These are phyloP conservation scores for Rhodotorula kratochvilovae DNA, from an alignment of 768 basidiomycete genomes.

Conservation along the genomic window DNA sequence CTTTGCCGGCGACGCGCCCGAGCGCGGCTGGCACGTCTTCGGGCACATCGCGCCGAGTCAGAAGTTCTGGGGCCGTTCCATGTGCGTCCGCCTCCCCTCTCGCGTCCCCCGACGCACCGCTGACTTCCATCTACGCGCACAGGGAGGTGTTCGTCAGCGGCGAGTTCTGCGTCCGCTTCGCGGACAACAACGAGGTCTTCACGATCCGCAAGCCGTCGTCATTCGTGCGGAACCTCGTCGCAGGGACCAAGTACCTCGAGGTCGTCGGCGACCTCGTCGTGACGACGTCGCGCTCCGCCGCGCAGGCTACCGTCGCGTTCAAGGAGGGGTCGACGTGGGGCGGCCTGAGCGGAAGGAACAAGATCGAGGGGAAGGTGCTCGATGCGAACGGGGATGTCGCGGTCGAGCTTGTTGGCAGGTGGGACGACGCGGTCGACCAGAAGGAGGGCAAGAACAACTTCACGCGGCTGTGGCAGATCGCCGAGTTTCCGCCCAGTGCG, in stretches of 20 bases:
- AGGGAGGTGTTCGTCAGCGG: conserved; percentile 25
- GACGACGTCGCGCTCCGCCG: conserved; percentile 56
- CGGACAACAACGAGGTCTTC: conserved; percentile 29
- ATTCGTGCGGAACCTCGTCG: conserved; percentile 42
- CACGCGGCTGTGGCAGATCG: conserved; percentile 55
- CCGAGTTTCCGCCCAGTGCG: conserved; percentile 46
- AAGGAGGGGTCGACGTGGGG: conserved; percentile 79
- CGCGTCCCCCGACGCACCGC: too few relatives aligned
- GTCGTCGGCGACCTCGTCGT: conserved; percentile 39
- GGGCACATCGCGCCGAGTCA: conserved; percentile 29
- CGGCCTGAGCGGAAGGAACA: conserved; percentile 73
- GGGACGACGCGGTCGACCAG: conserved; percentile 69
- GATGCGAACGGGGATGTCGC: conserved; percentile 62
- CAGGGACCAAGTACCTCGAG: conserved; percentile 42
- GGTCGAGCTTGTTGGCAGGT: conserved; percentile 85
- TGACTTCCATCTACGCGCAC: not conserved
- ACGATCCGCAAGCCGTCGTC: conserved; percentile 30
- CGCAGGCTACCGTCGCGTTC: conserved; percentile 80
- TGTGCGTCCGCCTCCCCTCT: not conserved
- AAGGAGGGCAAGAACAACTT: conserved; percentile 60
- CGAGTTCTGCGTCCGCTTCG: conserved; percentile 31
- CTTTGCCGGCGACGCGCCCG: conserved; percentile 28
- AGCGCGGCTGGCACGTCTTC: conserved; percentile 33
- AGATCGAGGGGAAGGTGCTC: conserved; percentile 78
- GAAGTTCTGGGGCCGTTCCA: conserved; percentile 42